Conservation (phyloP, 2,329 filamentous ascomycete species). For the Cladophialophora yegresii region DNA sequence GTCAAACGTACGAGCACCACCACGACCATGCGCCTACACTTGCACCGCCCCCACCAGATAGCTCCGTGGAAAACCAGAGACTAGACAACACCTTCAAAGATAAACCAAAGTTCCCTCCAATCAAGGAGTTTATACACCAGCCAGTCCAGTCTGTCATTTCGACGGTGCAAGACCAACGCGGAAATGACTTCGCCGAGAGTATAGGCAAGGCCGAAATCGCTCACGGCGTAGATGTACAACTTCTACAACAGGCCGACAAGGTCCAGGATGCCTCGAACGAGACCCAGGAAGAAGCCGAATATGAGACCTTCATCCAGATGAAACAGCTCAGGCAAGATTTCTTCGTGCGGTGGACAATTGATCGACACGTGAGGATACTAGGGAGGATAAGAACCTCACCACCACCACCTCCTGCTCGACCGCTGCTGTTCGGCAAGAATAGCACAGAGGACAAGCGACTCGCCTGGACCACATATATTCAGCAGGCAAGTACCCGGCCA, state of each 20-base stretch:
- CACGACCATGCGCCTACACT: constrained; percentile 18
- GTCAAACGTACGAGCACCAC: not conserved
- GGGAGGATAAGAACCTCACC: not conserved
- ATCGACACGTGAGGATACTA: constrained; percentile 26
- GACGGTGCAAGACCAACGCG: constrained; percentile 16
- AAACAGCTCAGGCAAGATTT: constrained; percentile 27
- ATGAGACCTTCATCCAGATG: constrained; percentile 17
- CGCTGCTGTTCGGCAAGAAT: not conserved
- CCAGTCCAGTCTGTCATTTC: constrained; percentile 13
- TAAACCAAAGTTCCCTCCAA: constrained; percentile 18
- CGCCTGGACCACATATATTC: not conserved
- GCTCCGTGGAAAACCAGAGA: constrained; percentile 5
- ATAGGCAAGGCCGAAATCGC: constrained; percentile 18
- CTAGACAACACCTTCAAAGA: constrained; percentile 16
- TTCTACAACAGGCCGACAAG: constrained; percentile 20
- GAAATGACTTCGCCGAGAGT: constrained; percentile 23
- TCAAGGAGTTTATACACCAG: constrained; percentile 20
- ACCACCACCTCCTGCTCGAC: not conserved
- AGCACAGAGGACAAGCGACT: not conserved
- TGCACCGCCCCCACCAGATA: constrained; percentile 12
- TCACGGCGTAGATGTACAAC: constrained; percentile 24
- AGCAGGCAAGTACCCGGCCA: not conserved
- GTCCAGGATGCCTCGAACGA: constrained; percentile 8
- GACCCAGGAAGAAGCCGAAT: constrained; percentile 5
- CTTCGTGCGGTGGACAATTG: constrained; percentile 27